Evolutionary conservation across 2,329 filamentous ascomycete species (phyloP), one percentile per base, ranked within the genome.

Genomic region (Cytospora mali): DNA sequence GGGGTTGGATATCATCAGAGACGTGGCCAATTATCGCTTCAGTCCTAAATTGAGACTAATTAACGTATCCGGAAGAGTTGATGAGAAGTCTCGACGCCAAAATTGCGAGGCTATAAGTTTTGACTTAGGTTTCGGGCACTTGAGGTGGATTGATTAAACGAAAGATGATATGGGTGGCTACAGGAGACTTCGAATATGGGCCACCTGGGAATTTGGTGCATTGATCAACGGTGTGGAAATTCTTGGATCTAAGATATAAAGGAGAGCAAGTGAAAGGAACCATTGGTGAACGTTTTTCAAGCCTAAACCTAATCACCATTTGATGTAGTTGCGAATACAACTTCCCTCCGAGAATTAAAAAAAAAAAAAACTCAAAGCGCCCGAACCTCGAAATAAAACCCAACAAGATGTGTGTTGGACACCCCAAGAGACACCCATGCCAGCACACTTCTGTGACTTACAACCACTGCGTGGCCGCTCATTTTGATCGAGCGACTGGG

Each of bases 381-480:
- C 28, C 9, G 6, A 29, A 9, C 28, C 1, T 18, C 9, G 6
- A 29, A 9, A 21, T 23, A n/a, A 39, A 35, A 6, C 39, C 29
- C 39, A 29, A 49, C 70, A 74, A 69, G 27, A 85, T 85, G 82
- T 85, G 82, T 67, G 77, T 82, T 75, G 82, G 81, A 57, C 81
- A 83, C 66, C 82, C 82, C 61, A 79, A 81, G 56, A 74, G 75
- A 66, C 82, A 85, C 67, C 74, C 79, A 16, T 85, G 82, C 69
- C 76, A 77, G 27, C 82, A 85, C 70, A 81, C 79, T n/a, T 84
- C 82, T 53, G 76, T 84, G 66, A 79, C 78, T 65, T 85, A 81
- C 81, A 76, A 82, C 68, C 84, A 84, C 71, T 85, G 82, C 68
- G 79, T 81, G 23, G 74, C 76, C 56, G 78, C 76, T 56, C 68